Evolutionary conservation across 176 grass and related monocot species (phyloP), one percentile per base, ranked within the genome.

Genomic region (Dendrocalamus sinicus): DNA sequence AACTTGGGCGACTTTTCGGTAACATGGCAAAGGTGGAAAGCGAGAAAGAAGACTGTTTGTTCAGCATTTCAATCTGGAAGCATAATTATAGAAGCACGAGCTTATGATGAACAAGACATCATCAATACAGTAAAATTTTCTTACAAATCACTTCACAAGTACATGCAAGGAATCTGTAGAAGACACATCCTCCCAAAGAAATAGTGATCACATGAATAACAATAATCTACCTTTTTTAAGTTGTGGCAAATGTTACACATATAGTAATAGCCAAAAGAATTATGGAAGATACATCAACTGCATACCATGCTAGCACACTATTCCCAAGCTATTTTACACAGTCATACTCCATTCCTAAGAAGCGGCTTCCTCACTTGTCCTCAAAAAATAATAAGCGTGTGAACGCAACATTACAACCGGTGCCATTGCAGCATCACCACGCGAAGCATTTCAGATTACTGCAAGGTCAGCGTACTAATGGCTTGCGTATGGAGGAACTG

Each of bases 321-420:
- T 60, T 84, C 54, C 61, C 39, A 68, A 50, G 17, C 85, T 84
- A 88, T 62, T 76, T 91, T 87, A 91, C 81, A 91, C 28, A 17
- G 52, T 45, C 51, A 69, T 37, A 70, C 43, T 54, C 35, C 30
- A 87, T 76, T 84, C 76, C 89, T 70, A 63, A 46, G 6, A 24
- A 12, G 26, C 20, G 24, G 46, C 41, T 64, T 75, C 81, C 44
- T 80, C 28, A 7, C 75, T 70, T 28, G 32, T 55, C 19, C 37
- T 63, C 2, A 76, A 80, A 66, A 70, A 43, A 59, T 48, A 60
- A 43, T 41, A 19, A 12, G 45, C 2, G 22, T 64, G 14, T 65
- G 64, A 6, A 79, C 23, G 79, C 12, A 72, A 39, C 53, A 39
- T 69, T 83, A 61, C 64, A 55, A 22, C 7, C 22, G 10, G 43